Evolutionary conservation across 140 eudicot genomes (phyloP), one percentile per base, ranked within the genome.

Genomic region (Stevia rebaudiana): DNA sequence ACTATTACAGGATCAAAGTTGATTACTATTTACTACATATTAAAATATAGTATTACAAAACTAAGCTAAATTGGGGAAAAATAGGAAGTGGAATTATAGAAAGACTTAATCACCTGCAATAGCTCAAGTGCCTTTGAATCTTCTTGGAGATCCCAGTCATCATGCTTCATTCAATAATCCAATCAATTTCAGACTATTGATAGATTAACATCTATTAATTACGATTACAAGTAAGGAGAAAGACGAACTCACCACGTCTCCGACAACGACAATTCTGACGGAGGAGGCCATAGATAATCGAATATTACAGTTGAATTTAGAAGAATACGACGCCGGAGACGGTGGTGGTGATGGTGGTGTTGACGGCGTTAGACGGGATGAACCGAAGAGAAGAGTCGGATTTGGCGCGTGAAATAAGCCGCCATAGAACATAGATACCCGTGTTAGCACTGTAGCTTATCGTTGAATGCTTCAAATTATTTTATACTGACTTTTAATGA

Each of bases 91-190:
- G 8, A 8, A 36, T 36, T 2, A 67, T 6, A 41, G 63, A 48
- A 39, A 11, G 13, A 22, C 16, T 40, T 3, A 8, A 69, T 37
- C 63, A 91, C 98, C 91, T 74, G 76, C 72, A 90, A 64, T 1
- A 86, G 56, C 37, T 87, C 79, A 70, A 90, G 83, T 43, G 98
- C 98, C 73, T 87, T 84, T 1, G 86, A 55, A 77, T 91, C 98
- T 58, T 87, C 95, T 68, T 79, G 78, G 0, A 91, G 78, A 79
- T 65, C 76, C 98, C 96, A 87, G 54, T 76, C 90, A 67, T 87
- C 83, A 82, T 90, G 97, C 98, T 90, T 68, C 86, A 82, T 90
- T 68, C 86, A 82, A 57, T 69, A 75, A 17, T 13, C 28, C 42
- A 69, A 69, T 12, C 42, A 67, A 8, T 47, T 74, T 6, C 17